Evolutionary conservation across 306 rosid species (phyloP).

Genomic region (Rubus idaeus): DNA sequence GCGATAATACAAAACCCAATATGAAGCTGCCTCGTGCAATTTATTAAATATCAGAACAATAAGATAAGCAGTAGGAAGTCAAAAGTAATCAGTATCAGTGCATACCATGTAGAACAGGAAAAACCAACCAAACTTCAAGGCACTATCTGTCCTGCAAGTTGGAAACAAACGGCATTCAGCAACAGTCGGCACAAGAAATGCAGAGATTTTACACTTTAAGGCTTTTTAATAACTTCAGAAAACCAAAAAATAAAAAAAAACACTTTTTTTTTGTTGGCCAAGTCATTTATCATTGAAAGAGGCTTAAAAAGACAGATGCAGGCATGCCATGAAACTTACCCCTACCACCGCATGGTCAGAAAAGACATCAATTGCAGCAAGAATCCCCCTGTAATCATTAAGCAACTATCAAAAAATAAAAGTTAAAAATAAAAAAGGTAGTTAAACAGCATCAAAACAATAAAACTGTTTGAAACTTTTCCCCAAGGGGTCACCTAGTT

Average conservation of each 20-base stretch:
- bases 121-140: constrained; percentile 92
- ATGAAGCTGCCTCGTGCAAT: constrained; percentile 64
- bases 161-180: constrained; percentile 16
- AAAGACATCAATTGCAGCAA: constrained; percentile 88
- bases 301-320: constrained; percentile 6
- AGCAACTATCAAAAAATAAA: neutral
- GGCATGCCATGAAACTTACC: constrained; percentile 58
- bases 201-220: too few relatives aligned
- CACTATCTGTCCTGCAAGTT: constrained; percentile 93
- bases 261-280: neutral
- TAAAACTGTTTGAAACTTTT: neutral
- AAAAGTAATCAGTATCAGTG: constrained; percentile 1
- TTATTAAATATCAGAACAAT: constrained; percentile 30
- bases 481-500: neutral
- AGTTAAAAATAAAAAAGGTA: neutral
- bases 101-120: constrained; percentile 92
- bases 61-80: constrained; percentile 13
- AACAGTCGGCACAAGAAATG: too few relatives aligned
- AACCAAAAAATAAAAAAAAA: too few relatives aligned
- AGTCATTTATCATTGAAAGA: neutral
- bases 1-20: constrained; percentile 86
- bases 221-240: too few relatives aligned
- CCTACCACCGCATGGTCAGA: constrained; percentile 78
- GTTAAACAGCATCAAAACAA: neutral
- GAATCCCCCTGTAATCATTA: constrained; percentile 74